These are phyloP conservation scores for Uncinocarpus reesii DNA, from an alignment of 2,329 filamentous ascomycete species.

Conservation along the genomic window DNA sequence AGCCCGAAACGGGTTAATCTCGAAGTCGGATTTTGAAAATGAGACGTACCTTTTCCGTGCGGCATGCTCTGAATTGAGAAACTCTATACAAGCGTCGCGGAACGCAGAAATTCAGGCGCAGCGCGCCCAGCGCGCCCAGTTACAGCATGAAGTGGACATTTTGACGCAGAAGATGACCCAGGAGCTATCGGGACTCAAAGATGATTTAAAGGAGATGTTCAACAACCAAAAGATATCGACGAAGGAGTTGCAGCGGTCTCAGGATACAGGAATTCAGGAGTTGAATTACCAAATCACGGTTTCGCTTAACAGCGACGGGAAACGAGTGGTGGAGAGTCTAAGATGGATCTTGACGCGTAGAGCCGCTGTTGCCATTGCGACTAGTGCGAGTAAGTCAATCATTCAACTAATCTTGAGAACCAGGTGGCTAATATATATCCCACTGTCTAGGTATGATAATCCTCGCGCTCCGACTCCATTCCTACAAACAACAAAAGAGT, in stretches of 20 bases:
- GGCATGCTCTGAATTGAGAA: constrained; percentile 81
- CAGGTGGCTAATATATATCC: constrained; percentile 1
- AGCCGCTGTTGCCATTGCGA: constrained; percentile 51
- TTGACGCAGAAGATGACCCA: constrained; percentile 74
- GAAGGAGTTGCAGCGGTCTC: constrained; percentile 71
- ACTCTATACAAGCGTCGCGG: constrained; percentile 71
- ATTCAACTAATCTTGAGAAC: neutral
- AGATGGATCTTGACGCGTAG: constrained; percentile 69
- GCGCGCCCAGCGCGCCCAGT: constrained; percentile 67
- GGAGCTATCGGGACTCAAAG: constrained; percentile 69
- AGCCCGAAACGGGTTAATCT: constrained; percentile 69
- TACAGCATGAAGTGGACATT: constrained; percentile 95
- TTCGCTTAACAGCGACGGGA: constrained; percentile 75
- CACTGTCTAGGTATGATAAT: constrained; percentile 38
- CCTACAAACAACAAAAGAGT: constrained; percentile 30
- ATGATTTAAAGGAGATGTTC: constrained; percentile 90
- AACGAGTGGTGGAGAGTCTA: constrained; percentile 82
- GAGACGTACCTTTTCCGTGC: constrained; percentile 89
- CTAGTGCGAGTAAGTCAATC: constrained; percentile 36
- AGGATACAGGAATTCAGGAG: constrained; percentile 84
- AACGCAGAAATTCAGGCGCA: constrained; percentile 69
- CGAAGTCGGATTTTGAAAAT: constrained; percentile 89
- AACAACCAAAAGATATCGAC: constrained; percentile 92
- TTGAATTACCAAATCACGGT: constrained; percentile 95
- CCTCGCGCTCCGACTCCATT: constrained; percentile 38